Conservation (phyloP, 129 eudicot species). For the Pseudognaphalium luteoalbum region DNA sequence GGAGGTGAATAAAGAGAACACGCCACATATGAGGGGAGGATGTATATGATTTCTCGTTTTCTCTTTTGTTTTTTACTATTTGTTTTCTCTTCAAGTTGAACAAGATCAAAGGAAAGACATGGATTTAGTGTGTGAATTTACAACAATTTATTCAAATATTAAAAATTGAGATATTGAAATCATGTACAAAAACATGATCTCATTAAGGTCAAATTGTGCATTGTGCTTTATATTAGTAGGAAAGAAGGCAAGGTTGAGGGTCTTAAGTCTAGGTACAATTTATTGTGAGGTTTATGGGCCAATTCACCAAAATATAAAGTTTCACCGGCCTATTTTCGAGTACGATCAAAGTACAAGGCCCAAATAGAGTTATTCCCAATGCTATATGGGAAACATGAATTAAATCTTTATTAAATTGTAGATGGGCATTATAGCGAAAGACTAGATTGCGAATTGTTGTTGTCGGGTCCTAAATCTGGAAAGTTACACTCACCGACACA, state of each 20-base stretch:
- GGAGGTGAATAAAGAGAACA: neutral
- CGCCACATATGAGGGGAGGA: neutral
- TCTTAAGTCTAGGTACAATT: neutral
- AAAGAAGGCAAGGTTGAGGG: constrained; percentile 10
- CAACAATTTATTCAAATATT: neutral
- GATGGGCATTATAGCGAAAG: neutral
- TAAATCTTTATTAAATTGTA: neutral
- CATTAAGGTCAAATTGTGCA: neutral
- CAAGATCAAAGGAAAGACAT: constrained; percentile 7
- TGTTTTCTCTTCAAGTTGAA: neutral
- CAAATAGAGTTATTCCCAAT: constrained; percentile 17
- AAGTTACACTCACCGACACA: constrained; percentile 3
- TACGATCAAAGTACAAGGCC: constrained; percentile 31
- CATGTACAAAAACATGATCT: neutral
- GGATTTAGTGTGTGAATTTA: neutral
- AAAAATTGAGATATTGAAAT: constrained; percentile 5
- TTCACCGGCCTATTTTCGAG: constrained; percentile 11
- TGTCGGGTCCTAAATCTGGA: constrained; percentile 7
- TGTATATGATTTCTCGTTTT: neutral
- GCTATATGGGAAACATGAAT: constrained; percentile 7
- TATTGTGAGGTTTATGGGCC: constrained; percentile 23
- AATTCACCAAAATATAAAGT: neutral
- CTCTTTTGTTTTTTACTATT: neutral
- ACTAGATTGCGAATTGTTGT: constrained; percentile 12
- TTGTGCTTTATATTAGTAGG: constrained; percentile 7